These are phyloP conservation scores for Thelonectria rubi DNA, from an alignment of 2,329 filamentous ascomycete genomes.

Conservation along the genomic window DNA sequence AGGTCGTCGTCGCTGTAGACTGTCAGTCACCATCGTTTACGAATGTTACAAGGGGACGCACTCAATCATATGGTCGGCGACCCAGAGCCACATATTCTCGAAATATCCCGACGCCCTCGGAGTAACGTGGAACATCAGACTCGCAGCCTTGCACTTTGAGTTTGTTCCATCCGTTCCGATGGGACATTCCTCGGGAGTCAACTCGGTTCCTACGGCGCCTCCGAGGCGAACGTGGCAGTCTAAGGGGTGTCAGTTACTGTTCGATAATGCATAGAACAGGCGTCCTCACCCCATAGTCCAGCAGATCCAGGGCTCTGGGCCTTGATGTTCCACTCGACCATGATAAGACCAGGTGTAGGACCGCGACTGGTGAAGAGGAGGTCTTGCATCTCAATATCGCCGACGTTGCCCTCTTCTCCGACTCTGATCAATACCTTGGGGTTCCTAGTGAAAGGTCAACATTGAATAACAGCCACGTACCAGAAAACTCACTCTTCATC, in stretches of 20 bases:
- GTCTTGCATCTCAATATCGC: constrained; percentile 71
- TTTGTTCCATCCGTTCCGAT: constrained; percentile 42
- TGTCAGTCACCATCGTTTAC: no score
- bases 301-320: constrained; percentile 49
- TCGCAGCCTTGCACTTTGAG: constrained; percentile 67
- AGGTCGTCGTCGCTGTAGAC: no score
- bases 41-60: no score
- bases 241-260: neutral
- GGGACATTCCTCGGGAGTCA: constrained; percentile 35
- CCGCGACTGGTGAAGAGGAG: constrained; percentile 69
- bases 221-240: constrained; percentile 60
- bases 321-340: constrained; percentile 68
- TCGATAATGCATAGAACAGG: neutral
- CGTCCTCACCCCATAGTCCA: constrained; percentile 58
- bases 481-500: constrained; percentile 40
- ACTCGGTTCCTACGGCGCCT: constrained; percentile 34
- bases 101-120: constrained; percentile 56
- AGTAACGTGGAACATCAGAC: constrained; percentile 60
- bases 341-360: constrained; percentile 64
- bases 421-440: constrained; percentile 53
- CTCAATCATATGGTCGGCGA: constrained; percentile 63
- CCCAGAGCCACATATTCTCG: constrained; percentile 71
- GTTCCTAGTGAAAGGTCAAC: neutral
- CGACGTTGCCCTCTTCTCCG: constrained; percentile 63
- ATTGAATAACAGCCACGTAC: neutral